Evolutionary conservation across 371 early-diverging fungal species (phyloP).

Genomic region (Chytridium lagenaria): DNA sequence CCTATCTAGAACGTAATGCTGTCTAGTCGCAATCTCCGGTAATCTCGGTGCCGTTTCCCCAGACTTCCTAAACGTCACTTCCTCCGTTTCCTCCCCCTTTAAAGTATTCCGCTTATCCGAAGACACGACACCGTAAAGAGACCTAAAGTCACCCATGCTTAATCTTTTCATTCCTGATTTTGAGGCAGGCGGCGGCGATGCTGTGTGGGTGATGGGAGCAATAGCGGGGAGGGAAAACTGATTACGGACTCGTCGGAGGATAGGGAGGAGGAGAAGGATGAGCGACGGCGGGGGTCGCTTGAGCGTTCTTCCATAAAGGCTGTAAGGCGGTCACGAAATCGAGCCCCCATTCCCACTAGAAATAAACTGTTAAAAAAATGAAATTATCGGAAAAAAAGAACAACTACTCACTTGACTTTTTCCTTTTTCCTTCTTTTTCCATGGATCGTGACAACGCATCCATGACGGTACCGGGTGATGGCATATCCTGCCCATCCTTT

Average conservation of each 20-base stretch:
- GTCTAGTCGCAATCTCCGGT: neutral
- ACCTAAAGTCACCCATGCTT: neutral
- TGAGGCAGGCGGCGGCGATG: neutral
- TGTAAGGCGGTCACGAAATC: neutral
- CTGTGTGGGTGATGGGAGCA: too few relatives aligned
- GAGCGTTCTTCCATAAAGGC: neutral
- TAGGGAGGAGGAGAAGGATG: neutral
- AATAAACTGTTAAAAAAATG: too few relatives aligned
- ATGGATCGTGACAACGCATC: too few relatives aligned
- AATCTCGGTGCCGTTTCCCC: neutral
- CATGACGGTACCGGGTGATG: too few relatives aligned
- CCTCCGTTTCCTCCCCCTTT: neutral
- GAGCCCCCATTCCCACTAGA: neutral
- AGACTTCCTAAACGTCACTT: neutral
- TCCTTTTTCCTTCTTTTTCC: too few relatives aligned
- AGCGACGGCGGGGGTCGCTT: neutral
- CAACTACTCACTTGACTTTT: neutral
- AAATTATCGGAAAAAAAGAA: neutral
- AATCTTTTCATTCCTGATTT: neutral
- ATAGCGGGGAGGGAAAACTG: neutral
- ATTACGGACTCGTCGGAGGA: neutral
- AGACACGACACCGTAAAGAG: neutral
- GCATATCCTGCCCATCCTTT: too few relatives aligned
- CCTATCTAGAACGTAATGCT: conserved; percentile 8
- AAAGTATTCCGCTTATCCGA: too few relatives aligned